phyloP scores from a whole-genome alignment of 2,329 filamentous ascomycete species.

The Sclerotinia nivalis region DNA sequence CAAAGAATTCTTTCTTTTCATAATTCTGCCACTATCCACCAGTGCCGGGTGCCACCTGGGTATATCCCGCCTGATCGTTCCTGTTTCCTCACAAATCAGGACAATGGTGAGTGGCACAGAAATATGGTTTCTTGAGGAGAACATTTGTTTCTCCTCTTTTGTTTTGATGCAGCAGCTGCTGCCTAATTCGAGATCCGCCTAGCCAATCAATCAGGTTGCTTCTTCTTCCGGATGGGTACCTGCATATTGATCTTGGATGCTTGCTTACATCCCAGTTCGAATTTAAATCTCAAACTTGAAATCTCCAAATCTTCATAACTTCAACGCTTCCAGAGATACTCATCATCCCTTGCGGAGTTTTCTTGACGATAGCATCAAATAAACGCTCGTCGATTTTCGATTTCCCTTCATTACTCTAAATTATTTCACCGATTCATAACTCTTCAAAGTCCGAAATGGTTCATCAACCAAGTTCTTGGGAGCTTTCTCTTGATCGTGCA shows the following conservation, averaged over 20 bases:
- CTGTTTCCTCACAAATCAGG: too few species aligned
- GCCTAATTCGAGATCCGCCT: not conserved
- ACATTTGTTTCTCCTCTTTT: not conserved
- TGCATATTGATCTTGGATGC: not conserved
- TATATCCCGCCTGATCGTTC: not conserved
- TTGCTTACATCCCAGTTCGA: not conserved
- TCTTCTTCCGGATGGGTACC: not conserved
- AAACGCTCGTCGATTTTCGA: not conserved
- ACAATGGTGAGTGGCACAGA: too few species aligned
- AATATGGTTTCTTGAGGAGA: not conserved
- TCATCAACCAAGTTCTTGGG: not conserved
- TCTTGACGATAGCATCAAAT: not conserved
- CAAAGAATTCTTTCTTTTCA: not conserved
- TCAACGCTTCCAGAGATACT: not conserved
- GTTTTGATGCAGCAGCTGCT: not conserved
- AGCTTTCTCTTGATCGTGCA: not conserved
- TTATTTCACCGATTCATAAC: not conserved
- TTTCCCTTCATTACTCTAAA: not conserved
- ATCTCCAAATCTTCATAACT: not conserved
- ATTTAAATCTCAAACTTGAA: not conserved
- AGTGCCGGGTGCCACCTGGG: not conserved
- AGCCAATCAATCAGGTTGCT: not conserved
- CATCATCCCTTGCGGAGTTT: not conserved
- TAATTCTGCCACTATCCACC: not conserved
- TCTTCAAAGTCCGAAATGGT: not conserved